phyloP scores from a whole-genome alignment of 805 yeast species.

The Ogataea philodendri region DNA sequence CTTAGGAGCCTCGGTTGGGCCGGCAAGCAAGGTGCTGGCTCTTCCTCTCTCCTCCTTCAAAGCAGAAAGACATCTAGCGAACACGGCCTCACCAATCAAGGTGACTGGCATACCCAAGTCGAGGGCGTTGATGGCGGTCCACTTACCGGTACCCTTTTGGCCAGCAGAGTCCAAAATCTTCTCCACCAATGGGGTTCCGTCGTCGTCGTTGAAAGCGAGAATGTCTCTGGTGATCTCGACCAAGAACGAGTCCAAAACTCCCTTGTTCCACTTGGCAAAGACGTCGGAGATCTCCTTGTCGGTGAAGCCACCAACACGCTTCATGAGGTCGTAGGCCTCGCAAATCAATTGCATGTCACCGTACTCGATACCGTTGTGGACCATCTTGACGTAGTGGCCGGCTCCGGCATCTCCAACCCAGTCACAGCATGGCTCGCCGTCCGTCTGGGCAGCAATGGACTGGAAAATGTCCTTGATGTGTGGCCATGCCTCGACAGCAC shows the following conservation, averaged over 20 bases:
- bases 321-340: constrained; percentile 96
- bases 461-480: constrained; percentile 96
- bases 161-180: constrained; percentile 97
- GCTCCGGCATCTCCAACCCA: constrained; percentile 99
- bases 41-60: constrained; percentile 85
- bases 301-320: constrained; percentile 86
- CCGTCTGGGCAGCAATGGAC: constrained; percentile 91
- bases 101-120: constrained; percentile 99
- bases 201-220: constrained; percentile 81
- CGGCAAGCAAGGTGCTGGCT: constrained; percentile 76
- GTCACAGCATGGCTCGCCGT: constrained; percentile 99
- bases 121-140: constrained; percentile 98
- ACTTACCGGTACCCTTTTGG: constrained; percentile 99
- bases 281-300: constrained; percentile 93
- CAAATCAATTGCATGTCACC: constrained; percentile 99
- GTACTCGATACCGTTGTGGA: constrained; percentile 98
- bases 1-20: constrained; percentile 68
- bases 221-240: constrained; percentile 96
- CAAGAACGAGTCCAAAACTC: constrained; percentile 95
- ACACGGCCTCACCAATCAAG: constrained; percentile 97
- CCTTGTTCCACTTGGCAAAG: constrained; percentile 90
- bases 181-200: constrained; percentile 91
- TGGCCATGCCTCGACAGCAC: constrained; percentile 97
- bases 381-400: constrained; percentile 99
- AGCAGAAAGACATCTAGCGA: constrained; percentile 93